Base-by-base conservation (phyloP, 2,329 filamentous ascomycete species). In the Fusarium coffeatum region DNA sequence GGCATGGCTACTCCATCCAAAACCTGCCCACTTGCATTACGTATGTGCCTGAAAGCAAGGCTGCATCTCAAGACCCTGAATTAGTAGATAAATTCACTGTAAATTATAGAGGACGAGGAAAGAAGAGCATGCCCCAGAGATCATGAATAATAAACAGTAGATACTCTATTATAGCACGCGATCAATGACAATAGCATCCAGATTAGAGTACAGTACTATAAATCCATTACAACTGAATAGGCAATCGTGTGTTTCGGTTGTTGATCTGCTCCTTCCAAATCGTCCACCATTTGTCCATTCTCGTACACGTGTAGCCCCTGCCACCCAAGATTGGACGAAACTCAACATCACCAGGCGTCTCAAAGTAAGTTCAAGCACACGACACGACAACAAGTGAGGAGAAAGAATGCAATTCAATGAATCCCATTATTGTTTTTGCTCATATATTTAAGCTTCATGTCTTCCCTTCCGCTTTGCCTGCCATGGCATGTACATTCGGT, bases 241-340 rank as follows among this genome's bases (percentile, higher is more conserved):
- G 23, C 18, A 20, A 34, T 4, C n/a, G n/a, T 37, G 30, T 34
- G 23, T 41, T 28, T 51, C 49, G 49, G 12, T 20, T 16, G 32
- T 42, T 51, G 49, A 51, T 51, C 34, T 51, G 32, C 16, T 51
- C 49, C 34, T 41, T 51, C 49, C 34, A 43, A 51, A 51, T 51
- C 18, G 49, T 28, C 56, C 69, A 53, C 49, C 20, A 51, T 20
- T 51, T n/a, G 32, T 28, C 60, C 69, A 55, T 62, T 58, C 61
- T 37, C 30, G 51, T 63, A 75, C 72, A 75, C 73, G 73, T 75
- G 73, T 75, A 75, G 63, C 41, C 60, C 65, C 51, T 46, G 49
- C 55, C 46, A 48, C 67, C 55, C 71, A 65, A 74, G 73, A 75
- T 75, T 75, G 73, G 73, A 58, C 60, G 56, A 58, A 30, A 23